These are phyloP conservation scores for Rhytidhysteron rufulum DNA, from an alignment of 2,329 filamentous ascomycete genomes.

Conservation along the genomic window DNA sequence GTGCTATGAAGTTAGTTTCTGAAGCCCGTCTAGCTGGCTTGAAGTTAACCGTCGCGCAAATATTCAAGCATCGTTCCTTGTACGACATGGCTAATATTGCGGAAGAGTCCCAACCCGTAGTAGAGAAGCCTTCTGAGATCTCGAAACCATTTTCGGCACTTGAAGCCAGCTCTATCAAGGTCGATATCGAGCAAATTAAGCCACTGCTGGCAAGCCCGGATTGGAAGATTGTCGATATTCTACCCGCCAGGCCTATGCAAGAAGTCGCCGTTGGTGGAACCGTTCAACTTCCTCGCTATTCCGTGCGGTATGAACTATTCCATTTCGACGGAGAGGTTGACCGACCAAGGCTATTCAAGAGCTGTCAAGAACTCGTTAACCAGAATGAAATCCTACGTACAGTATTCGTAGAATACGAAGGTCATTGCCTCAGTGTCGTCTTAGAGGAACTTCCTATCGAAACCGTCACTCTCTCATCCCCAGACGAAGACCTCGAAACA, in stretches of 20 bases:
- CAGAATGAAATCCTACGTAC: constrained; percentile 64
- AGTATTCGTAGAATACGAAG: constrained; percentile 54
- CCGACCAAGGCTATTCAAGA: constrained; percentile 44
- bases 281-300: constrained; percentile 56
- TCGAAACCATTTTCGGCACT: constrained; percentile 48
- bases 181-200: no score
- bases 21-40: constrained; percentile 33
- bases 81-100: constrained; percentile 52
- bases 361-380: constrained; percentile 55
- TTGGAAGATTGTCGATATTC: constrained; percentile 53
- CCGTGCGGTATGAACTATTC: constrained; percentile 62
- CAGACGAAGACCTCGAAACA: constrained; percentile 48
- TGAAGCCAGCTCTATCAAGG: no score
- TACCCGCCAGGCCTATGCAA: constrained; percentile 58
- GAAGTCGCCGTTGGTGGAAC: constrained; percentile 58
- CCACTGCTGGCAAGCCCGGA: constrained; percentile 50
- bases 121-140: no score
- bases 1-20: constrained; percentile 44
- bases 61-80: constrained; percentile 42
- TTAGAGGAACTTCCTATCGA: constrained; percentile 51
- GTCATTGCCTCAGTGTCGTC: constrained; percentile 55
- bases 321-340: constrained; percentile 55
- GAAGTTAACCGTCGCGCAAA: constrained; percentile 39
- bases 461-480: constrained; percentile 43
- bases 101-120: constrained; percentile 33